Conservation (phyloP, 2,329 filamentous ascomycete species). For the Microdochium paspali region DNA sequence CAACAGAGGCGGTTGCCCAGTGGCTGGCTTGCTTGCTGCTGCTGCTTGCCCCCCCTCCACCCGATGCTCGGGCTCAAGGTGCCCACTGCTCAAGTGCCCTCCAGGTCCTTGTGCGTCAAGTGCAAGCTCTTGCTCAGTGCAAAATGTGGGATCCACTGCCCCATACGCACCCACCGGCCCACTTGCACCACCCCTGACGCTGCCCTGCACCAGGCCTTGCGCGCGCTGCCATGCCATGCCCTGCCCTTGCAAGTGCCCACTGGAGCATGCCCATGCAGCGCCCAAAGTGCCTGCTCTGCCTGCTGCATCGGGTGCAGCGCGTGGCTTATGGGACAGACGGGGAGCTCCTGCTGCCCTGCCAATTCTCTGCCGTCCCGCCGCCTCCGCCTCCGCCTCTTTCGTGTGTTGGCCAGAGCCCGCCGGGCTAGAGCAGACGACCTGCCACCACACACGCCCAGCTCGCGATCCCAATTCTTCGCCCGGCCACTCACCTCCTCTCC, state of each 20-base stretch:
- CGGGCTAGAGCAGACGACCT: neutral
- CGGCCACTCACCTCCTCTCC: neutral
- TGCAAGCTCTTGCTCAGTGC: no score
- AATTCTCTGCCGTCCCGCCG: constrained; percentile 1
- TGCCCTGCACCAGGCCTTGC: neutral
- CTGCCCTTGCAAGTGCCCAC: neutral
- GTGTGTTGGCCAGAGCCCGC: neutral
- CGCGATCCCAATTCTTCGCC: constrained; percentile 1
- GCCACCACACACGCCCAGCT: neutral
- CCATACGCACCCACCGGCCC: no score
- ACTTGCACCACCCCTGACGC: neutral
- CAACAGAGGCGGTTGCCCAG: no score
- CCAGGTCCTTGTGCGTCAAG: no score
- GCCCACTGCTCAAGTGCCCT: no score
- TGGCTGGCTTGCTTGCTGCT: no score
- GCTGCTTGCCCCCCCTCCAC: no score
- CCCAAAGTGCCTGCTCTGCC: neutral
- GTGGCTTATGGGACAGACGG: neutral
- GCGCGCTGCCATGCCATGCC: neutral
- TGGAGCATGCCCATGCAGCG: no score
- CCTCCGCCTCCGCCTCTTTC: neutral
- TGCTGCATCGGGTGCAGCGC: constrained; percentile 1
- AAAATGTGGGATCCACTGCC: no score
- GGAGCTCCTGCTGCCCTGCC: neutral
- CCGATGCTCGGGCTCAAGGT: no score